Conservation (phyloP, 768 basidiomycete species). For the Omphalotus guepiniiformis region DNA sequence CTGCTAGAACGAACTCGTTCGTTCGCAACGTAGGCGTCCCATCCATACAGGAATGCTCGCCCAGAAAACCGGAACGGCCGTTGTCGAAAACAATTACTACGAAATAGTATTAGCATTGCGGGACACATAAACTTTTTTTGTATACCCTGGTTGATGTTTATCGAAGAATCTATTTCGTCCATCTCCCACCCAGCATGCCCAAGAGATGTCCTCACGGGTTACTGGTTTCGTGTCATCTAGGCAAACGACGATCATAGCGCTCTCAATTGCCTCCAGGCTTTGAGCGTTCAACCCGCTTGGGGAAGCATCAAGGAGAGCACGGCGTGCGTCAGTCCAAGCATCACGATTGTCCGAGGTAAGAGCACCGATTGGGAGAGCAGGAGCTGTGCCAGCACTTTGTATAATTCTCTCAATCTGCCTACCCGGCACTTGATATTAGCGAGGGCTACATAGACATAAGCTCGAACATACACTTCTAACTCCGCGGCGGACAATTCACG, state of each 20-base stretch:
- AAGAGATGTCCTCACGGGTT: slow-evolving; percentile 77
- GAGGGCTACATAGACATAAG: not conserved
- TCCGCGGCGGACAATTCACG: slow-evolving; percentile 73
- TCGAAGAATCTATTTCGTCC: slow-evolving; percentile 93
- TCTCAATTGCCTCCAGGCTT: slow-evolving; percentile 77
- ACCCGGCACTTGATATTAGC: slow-evolving; percentile 2
- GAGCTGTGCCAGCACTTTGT: slow-evolving; percentile 45
- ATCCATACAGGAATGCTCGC: slow-evolving; percentile 87
- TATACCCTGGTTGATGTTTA: slow-evolving; percentile 85
- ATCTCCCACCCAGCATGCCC: slow-evolving; percentile 85
- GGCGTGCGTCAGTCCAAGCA: slow-evolving; percentile 74
- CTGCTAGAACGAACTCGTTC: slow-evolving; percentile 89
- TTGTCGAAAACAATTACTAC: slow-evolving; percentile 92
- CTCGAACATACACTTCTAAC: slow-evolving; percentile 58
- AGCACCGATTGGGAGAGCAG: slow-evolving; percentile 61
- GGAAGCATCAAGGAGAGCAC: slow-evolving; percentile 59
- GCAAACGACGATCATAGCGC: slow-evolving; percentile 82
- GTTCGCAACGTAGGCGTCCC: slow-evolving; percentile 92
- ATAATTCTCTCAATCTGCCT: slow-evolving; percentile 73
- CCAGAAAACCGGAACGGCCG: slow-evolving; percentile 90
- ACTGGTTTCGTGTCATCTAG: slow-evolving; percentile 82
- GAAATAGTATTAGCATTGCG: slow-evolving; percentile 1
- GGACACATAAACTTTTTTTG: not conserved
- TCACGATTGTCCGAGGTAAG: slow-evolving; percentile 90
- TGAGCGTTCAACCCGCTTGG: slow-evolving; percentile 52